Percentiles rank a stretch among this genome's conserved stretches.
These are phyloP conservation scores for Fomitopsis pinicola DNA, from an alignment of 1,284 basidiomycete species.

Conservation along the genomic window DNA sequence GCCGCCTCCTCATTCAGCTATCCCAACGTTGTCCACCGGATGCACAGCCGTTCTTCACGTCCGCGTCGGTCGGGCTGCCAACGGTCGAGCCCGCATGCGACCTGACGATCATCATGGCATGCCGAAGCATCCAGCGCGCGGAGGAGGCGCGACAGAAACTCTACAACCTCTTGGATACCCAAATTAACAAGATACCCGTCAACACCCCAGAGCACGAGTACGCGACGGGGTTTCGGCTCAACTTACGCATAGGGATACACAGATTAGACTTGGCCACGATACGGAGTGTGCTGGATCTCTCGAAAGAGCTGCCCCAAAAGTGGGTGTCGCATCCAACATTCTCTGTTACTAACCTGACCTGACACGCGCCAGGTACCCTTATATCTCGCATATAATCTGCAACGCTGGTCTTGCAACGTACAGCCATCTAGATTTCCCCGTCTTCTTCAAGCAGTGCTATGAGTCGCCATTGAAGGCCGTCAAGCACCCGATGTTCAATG, in stretches of 20 bases:
- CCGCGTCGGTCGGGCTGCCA: conserved; percentile 5
- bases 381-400: conserved; percentile 77
- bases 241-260: conserved; percentile 60
- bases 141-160: conserved; percentile 57
- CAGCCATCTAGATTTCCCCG: conserved; percentile 51
- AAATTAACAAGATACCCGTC: conserved; percentile 35
- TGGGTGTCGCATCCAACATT: conserved; percentile 30
- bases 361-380: conserved; percentile 61
- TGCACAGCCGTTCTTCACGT: conserved; percentile 38
- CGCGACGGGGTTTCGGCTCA: conserved; percentile 55
- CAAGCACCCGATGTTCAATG: conserved; percentile 58
- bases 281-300: conserved; percentile 62
- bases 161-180: conserved; percentile 48
- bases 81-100: conserved; percentile 31
- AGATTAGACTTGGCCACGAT: conserved; percentile 64
- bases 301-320: conserved; percentile 50
- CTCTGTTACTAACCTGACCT: background rate
- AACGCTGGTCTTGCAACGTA: conserved; percentile 80
- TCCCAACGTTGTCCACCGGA: conserved; percentile 47
- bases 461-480: conserved; percentile 44
- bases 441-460: conserved; percentile 48
- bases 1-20: conserved; percentile 73
- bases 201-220: conserved; percentile 40
- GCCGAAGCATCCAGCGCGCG: conserved; percentile 65
- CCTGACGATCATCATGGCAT: conserved; percentile 81